A percentile compares a stretch with the other conserved stretches of the same genome.
These are phyloP conservation scores for Actinomortierella wolfii DNA, from an alignment of 371 early-diverging fungal species.

Conservation along the genomic window DNA sequence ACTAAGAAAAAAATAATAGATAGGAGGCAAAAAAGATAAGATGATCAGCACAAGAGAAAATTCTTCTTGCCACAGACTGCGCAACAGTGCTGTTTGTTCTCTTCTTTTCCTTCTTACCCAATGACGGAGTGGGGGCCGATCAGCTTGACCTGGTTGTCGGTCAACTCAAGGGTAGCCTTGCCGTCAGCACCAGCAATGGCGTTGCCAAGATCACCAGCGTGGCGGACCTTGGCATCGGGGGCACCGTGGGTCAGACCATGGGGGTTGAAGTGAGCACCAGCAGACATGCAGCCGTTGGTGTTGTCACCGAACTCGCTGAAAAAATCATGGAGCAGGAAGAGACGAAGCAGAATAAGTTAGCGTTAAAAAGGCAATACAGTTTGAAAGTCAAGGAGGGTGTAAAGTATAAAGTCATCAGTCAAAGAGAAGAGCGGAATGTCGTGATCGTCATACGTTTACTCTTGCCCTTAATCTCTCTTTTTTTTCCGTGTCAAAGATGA, in stretches of 20 bases:
- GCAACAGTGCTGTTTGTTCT: background rate
- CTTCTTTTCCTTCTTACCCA: slow-evolving; percentile 52
- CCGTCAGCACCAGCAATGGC: slow-evolving; percentile 62
- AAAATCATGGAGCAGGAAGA: background rate
- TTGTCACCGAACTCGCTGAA: slow-evolving; percentile 68
- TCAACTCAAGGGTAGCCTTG: slow-evolving; percentile 51
- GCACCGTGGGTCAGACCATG: slow-evolving; percentile 77
- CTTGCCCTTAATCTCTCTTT: background rate
- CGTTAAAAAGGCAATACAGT: too few relatives aligned
- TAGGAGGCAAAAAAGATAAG: background rate
- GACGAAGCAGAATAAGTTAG: background rate
- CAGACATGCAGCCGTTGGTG: slow-evolving; percentile 77
- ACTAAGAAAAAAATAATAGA: slow-evolving; percentile 32
- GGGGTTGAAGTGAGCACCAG: slow-evolving; percentile 87
- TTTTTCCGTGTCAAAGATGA: too few relatives aligned
- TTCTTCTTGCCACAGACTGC: too few relatives aligned
- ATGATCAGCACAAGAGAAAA: background rate
- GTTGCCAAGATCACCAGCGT: slow-evolving; percentile 92
- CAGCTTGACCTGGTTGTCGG: slow-evolving; percentile 67
- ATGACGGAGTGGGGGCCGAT: slow-evolving; percentile 75
- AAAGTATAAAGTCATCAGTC: background rate
- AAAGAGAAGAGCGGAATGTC: slow-evolving; percentile 4
- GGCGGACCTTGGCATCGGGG: slow-evolving; percentile 67
- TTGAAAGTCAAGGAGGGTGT: too few relatives aligned
- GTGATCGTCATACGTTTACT: background rate